Percentiles rank a stretch among this genome's conserved stretches.
Conservation (phyloP, 1,139 yeast species). For the Kluyveromyces sp. region DNA sequence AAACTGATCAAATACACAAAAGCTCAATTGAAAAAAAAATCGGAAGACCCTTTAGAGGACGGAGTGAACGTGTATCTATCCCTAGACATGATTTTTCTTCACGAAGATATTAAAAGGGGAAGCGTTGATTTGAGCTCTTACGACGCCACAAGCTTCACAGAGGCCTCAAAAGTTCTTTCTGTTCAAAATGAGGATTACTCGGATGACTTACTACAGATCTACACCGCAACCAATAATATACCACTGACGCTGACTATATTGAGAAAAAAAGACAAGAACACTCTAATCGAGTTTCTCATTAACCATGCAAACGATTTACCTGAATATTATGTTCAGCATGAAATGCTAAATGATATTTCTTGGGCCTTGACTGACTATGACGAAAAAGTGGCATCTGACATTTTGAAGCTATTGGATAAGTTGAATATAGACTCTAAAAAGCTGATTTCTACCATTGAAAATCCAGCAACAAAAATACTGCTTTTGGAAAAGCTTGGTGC, state of each 20-base stretch:
- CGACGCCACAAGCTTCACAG: conserved; percentile 18
- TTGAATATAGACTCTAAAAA: conserved; percentile 13
- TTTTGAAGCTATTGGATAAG: conserved; percentile 13
- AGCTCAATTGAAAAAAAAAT: conserved; percentile 8
- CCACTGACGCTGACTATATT: conserved; percentile 14
- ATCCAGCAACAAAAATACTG: conserved; percentile 18
- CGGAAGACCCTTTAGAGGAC: conserved; percentile 12
- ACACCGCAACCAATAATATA: conserved; percentile 13
- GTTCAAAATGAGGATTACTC: conserved; percentile 10
- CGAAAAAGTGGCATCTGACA: conserved; percentile 8
- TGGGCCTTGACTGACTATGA: conserved; percentile 10
- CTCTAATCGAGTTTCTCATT: conserved; percentile 13
- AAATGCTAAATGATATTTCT: conserved; percentile 15
- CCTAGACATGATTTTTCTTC: conserved; percentile 21
- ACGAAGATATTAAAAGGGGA: conserved; percentile 4
- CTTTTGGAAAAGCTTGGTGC: conserved; percentile 25
- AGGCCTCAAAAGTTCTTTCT: conserved; percentile 15
- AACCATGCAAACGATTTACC: conserved; percentile 14
- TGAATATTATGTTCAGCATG: conserved; percentile 11
- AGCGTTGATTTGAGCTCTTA: conserved; percentile 16
- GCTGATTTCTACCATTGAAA: conserved; percentile 16
- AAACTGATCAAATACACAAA: conserved; percentile 11
- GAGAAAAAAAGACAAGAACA: conserved; percentile 9
- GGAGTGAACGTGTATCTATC: conserved; percentile 17
- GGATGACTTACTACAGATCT: conserved; percentile 17